Evolutionary conservation across 108 stramenopile species (phyloP).

Genomic region (Seminavis robusta): DNA sequence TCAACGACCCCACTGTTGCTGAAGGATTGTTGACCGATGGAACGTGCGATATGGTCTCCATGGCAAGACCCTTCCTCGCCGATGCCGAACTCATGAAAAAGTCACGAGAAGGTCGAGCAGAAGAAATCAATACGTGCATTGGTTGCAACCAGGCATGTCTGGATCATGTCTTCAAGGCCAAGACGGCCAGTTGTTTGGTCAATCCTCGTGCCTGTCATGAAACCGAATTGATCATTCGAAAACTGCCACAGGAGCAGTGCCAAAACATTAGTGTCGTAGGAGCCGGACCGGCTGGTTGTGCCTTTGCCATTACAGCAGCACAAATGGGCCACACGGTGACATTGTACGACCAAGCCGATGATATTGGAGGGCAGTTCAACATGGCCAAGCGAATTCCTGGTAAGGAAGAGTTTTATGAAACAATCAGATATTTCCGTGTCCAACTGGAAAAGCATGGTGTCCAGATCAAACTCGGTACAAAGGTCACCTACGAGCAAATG

Average conservation of each 20-base stretch:
- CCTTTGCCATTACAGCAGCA: slow-evolving; percentile 80
- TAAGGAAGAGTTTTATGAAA: slow-evolving; percentile 98
- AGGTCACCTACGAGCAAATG: slow-evolving; percentile 57
- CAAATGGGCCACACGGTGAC: slow-evolving; percentile 89
- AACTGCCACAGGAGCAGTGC: slow-evolving; percentile 34
- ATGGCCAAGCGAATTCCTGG: slow-evolving; percentile 97
- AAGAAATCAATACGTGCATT: slow-evolving; percentile 98
- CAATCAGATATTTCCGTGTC: slow-evolving; percentile 85
- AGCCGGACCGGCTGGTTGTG: slow-evolving; percentile 96
- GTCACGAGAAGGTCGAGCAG: slow-evolving; percentile 63
- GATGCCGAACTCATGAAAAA: slow-evolving; percentile 93
- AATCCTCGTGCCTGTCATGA: slow-evolving; percentile 96
- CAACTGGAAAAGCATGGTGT: slow-evolving; percentile 46
- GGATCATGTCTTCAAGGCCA: slow-evolving; percentile 96
- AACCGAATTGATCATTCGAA: slow-evolving; percentile 52
- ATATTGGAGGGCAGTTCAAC: slow-evolving; percentile 95
- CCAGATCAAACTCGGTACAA: slow-evolving; percentile 44
- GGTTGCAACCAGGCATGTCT: slow-evolving; percentile 99
- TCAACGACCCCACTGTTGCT: slow-evolving; percentile 90
- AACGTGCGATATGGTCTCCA: slow-evolving; percentile 89
- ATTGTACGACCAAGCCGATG: slow-evolving; percentile 77
- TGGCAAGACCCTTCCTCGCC: slow-evolving; percentile 97
- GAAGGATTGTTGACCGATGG: slow-evolving; percentile 72
- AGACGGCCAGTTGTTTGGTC: slow-evolving; percentile 94
- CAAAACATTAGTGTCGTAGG: slow-evolving; percentile 91